Base-by-base conservation (phyloP, 257 asterid species). In the Primulina eburnea region DNA sequence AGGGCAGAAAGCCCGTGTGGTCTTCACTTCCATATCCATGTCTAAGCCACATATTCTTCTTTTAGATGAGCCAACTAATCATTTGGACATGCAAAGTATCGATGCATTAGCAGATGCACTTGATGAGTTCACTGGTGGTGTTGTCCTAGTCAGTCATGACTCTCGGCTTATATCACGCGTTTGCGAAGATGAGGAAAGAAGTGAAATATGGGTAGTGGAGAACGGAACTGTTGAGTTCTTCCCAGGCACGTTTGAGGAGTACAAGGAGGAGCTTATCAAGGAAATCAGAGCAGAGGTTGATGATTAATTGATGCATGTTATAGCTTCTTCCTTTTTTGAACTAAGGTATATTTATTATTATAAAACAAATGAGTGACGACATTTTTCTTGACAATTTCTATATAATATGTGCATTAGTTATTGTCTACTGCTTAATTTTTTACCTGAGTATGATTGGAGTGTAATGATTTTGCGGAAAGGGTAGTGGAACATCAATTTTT, bases 51-150 rank as follows among this genome's bases (percentile, higher is more conserved):
- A 88, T 65, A 88, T 88, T 72, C 74, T 88, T 21, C 83, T 88
- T 6, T 40, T 88, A 12, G 95, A 88, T 34, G 92, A 88, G 76
- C 95, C 92, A 5, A 88, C 95, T 6, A 86, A 86, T 81, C 95
- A 88, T 71, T 68, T 88, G 79, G 95, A 88, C 76, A 88, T 88
- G 95, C 92, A 86, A 67, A 88, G 95, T 62, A 88, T 84, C 20
- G 95, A 88, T 66, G 92, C 92, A 2, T 62, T 88, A 47, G 90
- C 92, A 2, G 92, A 84, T 76, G 95, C 95, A 1, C 87, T 88
- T 1, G 95, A 88, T 57, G 90, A 86, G 77, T 86, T 88, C 65
- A 86, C 82, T 0, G 95, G 95, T 16, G 92, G 92, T 2, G 95
- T 88, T 11, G 26, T 78, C 57, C 72, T 81, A 18, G 83, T 81